Evolutionary conservation across 768 basidiomycete species (phyloP), one percentile per base, ranked within the genome.

Genomic region (Lactifluus pinguis): DNA sequence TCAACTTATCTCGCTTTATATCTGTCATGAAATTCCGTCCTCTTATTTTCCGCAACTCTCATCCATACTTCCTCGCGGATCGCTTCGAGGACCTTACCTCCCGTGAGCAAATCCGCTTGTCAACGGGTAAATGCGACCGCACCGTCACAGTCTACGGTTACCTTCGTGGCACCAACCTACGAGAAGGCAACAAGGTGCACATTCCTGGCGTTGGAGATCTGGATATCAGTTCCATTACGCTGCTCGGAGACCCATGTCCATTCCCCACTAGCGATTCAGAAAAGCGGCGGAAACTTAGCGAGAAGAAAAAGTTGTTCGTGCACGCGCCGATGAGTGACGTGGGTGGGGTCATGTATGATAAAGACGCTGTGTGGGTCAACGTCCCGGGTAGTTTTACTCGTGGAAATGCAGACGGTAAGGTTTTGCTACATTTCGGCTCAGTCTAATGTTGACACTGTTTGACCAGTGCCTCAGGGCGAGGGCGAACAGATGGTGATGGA

Each of bases 271-370:
- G 83, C 0, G 90, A 95, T 47, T 89, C 89, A 54, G 97, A 98
- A 76, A 94, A 90, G 75, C 74, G 91, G 63, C 75, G 95, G 63
- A 95, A 91, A 72, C 78, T 99, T 68, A 95, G 92, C 67, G 97
- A 98, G 73, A 95, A 97, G 77, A 91, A 89, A 72, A 95, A 90
- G 70, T 70, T 92, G 44, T 75, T 95, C 1, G 84, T 98, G 1
- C 92, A 98, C 71, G 97, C 97, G 15, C 97, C 97, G 1, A 98
- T 99, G 97, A 97, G 94, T 72, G 95, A 98, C 68, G 87, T 98
- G 2, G 95, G 95, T 11, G 97, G 95, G 3, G 84, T 99, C 57
- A 83, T 90, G 74, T 98, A 95, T 70, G 97, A 99, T 76, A 98
- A 98, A 72, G 95, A 98, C 69, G 92, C 94, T 0, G 95, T 99